A percentile compares a stretch with the other conserved stretches of the same genome.
These are phyloP conservation scores for Pugionium dolabratum DNA, from an alignment of 345 rosid genomes.

Conservation along the genomic window DNA sequence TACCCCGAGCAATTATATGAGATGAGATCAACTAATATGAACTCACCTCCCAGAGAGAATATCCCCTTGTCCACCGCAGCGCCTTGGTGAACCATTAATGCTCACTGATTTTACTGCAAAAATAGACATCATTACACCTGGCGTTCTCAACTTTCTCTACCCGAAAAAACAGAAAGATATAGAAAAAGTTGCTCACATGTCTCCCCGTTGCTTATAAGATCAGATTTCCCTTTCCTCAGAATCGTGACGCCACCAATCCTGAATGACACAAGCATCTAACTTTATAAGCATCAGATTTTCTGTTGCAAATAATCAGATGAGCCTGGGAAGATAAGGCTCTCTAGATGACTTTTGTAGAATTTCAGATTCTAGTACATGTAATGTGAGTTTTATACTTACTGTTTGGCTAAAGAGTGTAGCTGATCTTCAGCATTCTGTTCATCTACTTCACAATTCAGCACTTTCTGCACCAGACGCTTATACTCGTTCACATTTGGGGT, in stretches of 20 bases:
- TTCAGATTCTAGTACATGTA: not conserved
- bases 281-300: conserved; percentile 2
- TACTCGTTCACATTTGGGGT: conserved; percentile 93
- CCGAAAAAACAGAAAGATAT: not conserved
- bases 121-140: conserved; percentile 9
- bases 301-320: not conserved
- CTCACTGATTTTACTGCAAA: conserved; percentile 76
- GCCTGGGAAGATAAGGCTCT: not conserved
- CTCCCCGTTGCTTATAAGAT: conserved; percentile 78
- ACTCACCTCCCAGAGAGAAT: conserved; percentile 89
- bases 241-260: conserved; percentile 93
- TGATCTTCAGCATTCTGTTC: conserved; percentile 60
- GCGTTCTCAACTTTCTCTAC: not conserved
- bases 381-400: conserved; percentile 44
- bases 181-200: conserved; percentile 49
- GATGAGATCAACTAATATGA: conserved; percentile 11
- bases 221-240: conserved; percentile 80
- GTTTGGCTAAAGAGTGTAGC: conserved; percentile 65
- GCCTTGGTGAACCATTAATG: conserved; percentile 80
- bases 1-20: conserved; percentile 11
- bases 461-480: conserved; percentile 83
- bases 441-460: conserved; percentile 63
- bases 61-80: conserved; percentile 98
- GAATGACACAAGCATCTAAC: conserved; percentile 24
- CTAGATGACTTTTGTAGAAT: conserved; percentile 1